Conservation (phyloP, 2,329 filamentous ascomycete species). For the Aspergillus caelatus region DNA sequence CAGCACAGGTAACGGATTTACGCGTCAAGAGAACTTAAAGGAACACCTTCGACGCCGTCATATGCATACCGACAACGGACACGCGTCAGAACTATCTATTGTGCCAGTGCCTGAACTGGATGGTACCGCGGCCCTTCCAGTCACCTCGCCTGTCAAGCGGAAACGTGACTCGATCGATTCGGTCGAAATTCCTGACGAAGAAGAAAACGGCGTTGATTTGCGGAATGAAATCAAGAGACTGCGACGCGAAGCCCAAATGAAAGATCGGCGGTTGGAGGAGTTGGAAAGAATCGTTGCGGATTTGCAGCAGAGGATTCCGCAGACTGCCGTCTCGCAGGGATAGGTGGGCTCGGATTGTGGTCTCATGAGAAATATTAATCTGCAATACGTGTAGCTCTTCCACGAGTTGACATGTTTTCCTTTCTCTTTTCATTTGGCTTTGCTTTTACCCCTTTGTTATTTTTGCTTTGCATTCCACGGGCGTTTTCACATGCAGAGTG, state of each 20-base stretch:
- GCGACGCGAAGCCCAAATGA: slow-evolving; percentile 65
- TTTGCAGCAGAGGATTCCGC: slow-evolving; percentile 41
- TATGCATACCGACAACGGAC: slow-evolving; percentile 50
- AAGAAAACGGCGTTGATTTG: slow-evolving; percentile 49
- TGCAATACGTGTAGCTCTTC: slow-evolving; percentile 7
- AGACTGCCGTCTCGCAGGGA: slow-evolving; percentile 25
- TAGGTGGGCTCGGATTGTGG: slow-evolving; percentile 11
- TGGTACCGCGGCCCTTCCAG: slow-evolving; percentile 32
- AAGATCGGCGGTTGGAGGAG: slow-evolving; percentile 47
- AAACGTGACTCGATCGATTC: slow-evolving; percentile 37
- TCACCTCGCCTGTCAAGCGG: slow-evolving; percentile 35
- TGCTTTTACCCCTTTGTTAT: slow-evolving; percentile 7
- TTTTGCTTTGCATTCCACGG: slow-evolving; percentile 34
- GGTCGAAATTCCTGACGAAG: slow-evolving; percentile 34
- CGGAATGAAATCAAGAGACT: slow-evolving; percentile 69
- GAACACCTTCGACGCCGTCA: slow-evolving; percentile 94
- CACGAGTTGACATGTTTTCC: slow-evolving; percentile 13
- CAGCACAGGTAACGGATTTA: slow-evolving; percentile 85
- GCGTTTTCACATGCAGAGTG: slow-evolving; percentile 32
- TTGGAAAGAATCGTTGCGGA: slow-evolving; percentile 43
- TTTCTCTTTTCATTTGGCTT: slow-evolving; percentile 11
- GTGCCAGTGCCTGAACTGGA: slow-evolving; percentile 34
- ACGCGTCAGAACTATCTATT: slow-evolving; percentile 34
- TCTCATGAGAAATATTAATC: slow-evolving; percentile 9
- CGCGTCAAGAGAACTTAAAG: slow-evolving; percentile 88